Evolutionary conservation across 768 basidiomycete genomes (phyloP), one percentile per base, ranked within the genome.

Genomic region (Hygrocybe punicea): DNA sequence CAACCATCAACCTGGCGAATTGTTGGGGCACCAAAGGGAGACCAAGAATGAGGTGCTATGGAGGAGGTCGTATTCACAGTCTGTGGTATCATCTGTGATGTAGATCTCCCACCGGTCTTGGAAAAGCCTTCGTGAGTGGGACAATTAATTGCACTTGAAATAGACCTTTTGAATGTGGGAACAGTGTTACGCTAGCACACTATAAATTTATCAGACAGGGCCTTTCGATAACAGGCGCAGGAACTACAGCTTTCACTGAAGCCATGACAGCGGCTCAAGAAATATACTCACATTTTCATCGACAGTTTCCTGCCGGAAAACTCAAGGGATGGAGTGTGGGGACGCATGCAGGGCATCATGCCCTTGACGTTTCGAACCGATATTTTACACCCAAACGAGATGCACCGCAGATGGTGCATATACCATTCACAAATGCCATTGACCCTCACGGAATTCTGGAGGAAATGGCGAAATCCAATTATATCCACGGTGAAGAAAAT

Each of bases 51-150:
- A 39, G 10, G n/a, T 14, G 40, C 46, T 4, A 6, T 48, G 14
- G 53, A 60, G 33, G 56, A 57, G 48, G 10, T 54, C 0, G 46
- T 60, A 6, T 57, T 60, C 42, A 33, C 53, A 3, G 14, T 60
- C 6, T 35, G 36, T 8, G 60, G 60, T 2, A 53, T 53, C 35
- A 34, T 60, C 5, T 29, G 33, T 10, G 34, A 21, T 6, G 53
- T 48, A 34, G 48, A 58, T n/a, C 39, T 60, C 4, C 60, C 56
- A n/a, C 60, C 56, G 6, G 40, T 42, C 14, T 42, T 42, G 40
- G 40, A 42, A 4, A 42, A 42, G 14, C 19, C 10, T 19, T 16
- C 19, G 10, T 42, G 19, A 42, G 40, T 19, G 40, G 19, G 6
- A 14, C 40, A 42, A 14, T 16, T 16, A 4, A 11, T 16, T 16